These are phyloP conservation scores for Pseudomonodictys pantanalensis DNA, from an alignment of 495 filamentous ascomycete genomes.

Conservation along the genomic window DNA sequence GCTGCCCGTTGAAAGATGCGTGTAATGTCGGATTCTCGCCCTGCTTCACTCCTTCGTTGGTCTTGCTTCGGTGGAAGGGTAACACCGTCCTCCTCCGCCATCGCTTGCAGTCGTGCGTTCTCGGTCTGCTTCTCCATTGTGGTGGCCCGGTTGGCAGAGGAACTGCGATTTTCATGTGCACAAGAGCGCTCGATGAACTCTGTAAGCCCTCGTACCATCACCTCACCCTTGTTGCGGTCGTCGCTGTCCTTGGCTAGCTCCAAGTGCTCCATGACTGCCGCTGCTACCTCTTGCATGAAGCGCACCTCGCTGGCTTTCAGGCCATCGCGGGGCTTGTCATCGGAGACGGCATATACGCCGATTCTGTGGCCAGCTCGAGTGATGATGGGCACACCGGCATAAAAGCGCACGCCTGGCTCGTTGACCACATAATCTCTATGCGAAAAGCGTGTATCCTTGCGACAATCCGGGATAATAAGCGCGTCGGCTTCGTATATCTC, in stretches of 20 bases:
- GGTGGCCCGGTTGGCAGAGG: background rate
- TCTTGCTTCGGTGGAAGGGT: background rate
- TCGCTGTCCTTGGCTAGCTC: slow-evolving; percentile 23
- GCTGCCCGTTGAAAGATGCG: slow-evolving; percentile 54
- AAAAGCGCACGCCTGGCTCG: slow-evolving; percentile 21
- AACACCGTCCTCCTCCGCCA: background rate
- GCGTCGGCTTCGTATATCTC: slow-evolving; percentile 19
- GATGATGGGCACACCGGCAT: slow-evolving; percentile 24
- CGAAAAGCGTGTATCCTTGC: slow-evolving; percentile 22
- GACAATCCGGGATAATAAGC: slow-evolving; percentile 1
- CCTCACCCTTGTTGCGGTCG: slow-evolving; percentile 5
- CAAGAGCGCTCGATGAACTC: slow-evolving; percentile 22
- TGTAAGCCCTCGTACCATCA: slow-evolving; percentile 27
- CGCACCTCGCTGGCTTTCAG: background rate
- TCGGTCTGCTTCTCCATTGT: background rate
- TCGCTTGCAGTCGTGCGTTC: background rate
- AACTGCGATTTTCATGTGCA: slow-evolving; percentile 1
- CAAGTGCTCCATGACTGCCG: slow-evolving; percentile 26
- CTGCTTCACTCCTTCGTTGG: background rate
- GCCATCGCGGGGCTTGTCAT: slow-evolving; percentile 1
- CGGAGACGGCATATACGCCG: slow-evolving; percentile 17
- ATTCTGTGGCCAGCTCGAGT: slow-evolving; percentile 27
- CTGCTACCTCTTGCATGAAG: slow-evolving; percentile 14
- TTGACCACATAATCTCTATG: slow-evolving; percentile 8
- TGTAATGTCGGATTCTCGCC: background rate